Base-by-base conservation (phyloP, 2,329 filamentous ascomycete species). In the Myriosclerotinia duriaeana region DNA sequence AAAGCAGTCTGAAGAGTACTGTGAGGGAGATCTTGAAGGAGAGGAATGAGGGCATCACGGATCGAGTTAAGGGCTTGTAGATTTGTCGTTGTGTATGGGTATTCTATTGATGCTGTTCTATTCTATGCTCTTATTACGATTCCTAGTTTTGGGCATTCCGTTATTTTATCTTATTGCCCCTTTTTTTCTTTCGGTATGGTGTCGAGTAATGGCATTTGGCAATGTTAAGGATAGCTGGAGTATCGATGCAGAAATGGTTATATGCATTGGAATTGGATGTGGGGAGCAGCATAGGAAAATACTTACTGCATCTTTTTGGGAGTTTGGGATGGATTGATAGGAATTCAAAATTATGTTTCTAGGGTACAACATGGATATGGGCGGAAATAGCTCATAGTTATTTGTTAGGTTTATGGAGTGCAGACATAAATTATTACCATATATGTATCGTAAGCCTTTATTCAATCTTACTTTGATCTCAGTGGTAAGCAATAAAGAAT, bases 1-100 rank as follows among this genome's bases (percentile, higher is more conserved):
- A 50, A 11, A 61, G 58, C 34, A 61, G 58, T 50, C 58, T 61
- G 11, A 61, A 61, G n/a, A 61, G 58, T 50, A 30, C n/a, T 6
- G 58, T 61, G 44, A 61, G 44, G n/a, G 58, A 61, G 1, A 61
- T 61, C 22, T 50, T 61, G 12, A 60, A 38, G 56, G 56, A 60
- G 42, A 22, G 6, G 42, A 50, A 50, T 50, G 58, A 61, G 44
- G 58, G 44, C 2, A 50, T 61, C 12, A 50, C 30, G 5, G 44
- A 61, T 38, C 44, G 34, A 50, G 44, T 40, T 5, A 17, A 61
- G 11, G 34, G 14, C 8, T 50, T 26, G n/a, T 38, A 60, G n/a
- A n/a, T 20, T n/a, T 9, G 17, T 48, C 20, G 44, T 60, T 38
- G 36, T 26, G 58, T 26, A 50, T 61, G 44, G 30, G 30, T 34